A percentile compares a stretch with the other conserved stretches of the same genome.
Conservation (phyloP, 371 early-diverging fungal species). For the Mucor mucedo region DNA sequence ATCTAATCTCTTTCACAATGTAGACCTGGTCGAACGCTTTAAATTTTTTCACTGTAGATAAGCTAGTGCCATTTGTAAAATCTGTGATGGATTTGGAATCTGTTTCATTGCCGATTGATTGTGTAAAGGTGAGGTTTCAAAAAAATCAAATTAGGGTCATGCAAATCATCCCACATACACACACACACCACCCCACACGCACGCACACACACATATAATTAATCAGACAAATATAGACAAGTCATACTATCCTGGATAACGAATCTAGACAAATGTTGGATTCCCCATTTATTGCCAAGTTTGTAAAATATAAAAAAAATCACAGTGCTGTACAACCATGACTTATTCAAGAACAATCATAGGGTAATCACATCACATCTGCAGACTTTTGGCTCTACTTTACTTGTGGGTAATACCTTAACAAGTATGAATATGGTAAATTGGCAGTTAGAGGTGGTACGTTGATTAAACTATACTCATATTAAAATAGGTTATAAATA, state of each 20-base stretch:
- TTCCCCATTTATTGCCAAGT: constrained; percentile 58
- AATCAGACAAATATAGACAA: constrained; percentile 35
- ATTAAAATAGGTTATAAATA: constrained; percentile 57
- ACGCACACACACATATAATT: no score
- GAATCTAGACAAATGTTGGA: constrained; percentile 62
- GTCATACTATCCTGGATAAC: constrained; percentile 55
- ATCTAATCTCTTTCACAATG: background rate
- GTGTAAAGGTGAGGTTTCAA: constrained; percentile 44
- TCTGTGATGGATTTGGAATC: constrained; percentile 66
- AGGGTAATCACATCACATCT: constrained; percentile 65
- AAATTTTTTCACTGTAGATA: constrained; percentile 51
- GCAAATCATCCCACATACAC: no score
- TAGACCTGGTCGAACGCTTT: constrained; percentile 52
- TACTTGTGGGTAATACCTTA: constrained; percentile 59
- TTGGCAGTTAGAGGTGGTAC: no score
- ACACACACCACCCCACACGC: no score
- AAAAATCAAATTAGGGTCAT: background rate
- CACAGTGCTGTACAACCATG: constrained; percentile 1
- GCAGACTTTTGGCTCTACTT: constrained; percentile 59
- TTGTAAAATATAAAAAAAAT: constrained; percentile 22
- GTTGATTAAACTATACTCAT: no score
- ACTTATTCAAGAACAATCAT: background rate
- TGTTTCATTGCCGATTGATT: constrained; percentile 60
- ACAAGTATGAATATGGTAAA: constrained; percentile 66
- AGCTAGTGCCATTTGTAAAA: constrained; percentile 59